phyloP scores from a whole-genome alignment of 441 rosid genomes.

The Cnidoscolus chayamansa region DNA sequence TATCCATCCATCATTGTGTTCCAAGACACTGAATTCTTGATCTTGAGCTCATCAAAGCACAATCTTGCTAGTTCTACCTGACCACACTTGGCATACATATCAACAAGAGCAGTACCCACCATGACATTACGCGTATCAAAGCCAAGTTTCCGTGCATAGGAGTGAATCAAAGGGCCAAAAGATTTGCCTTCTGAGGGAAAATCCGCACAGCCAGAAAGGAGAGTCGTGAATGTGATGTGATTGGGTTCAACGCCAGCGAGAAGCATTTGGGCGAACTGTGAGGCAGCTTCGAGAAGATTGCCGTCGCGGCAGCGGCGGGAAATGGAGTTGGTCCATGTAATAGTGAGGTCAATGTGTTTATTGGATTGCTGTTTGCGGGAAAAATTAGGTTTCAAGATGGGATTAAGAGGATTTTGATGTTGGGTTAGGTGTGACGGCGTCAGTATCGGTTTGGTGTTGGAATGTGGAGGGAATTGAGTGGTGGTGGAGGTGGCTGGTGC shows the following conservation, averaged over 20 bases:
- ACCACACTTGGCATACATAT: constrained; percentile 61
- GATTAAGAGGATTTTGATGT: constrained; percentile 16
- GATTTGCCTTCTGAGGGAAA: constrained; percentile 31
- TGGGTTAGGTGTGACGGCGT: background rate
- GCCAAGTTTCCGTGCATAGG: constrained; percentile 56
- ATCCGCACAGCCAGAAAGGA: constrained; percentile 53
- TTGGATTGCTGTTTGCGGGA: constrained; percentile 18
- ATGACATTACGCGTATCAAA: constrained; percentile 51
- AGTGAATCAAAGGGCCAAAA: constrained; percentile 59
- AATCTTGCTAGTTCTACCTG: constrained; percentile 41
- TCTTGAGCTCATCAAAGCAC: constrained; percentile 39
- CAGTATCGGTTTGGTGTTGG: background rate
- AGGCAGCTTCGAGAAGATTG: constrained; percentile 45
- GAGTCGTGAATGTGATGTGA: constrained; percentile 52
- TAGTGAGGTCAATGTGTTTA: constrained; percentile 25
- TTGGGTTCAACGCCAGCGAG: constrained; percentile 54
- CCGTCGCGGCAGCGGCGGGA: constrained; percentile 58
- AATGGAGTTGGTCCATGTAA: constrained; percentile 70
- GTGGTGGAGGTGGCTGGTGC: background rate
- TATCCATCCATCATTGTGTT: constrained; percentile 70
- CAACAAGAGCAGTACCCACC: constrained; percentile 66
- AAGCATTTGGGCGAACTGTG: constrained; percentile 54
- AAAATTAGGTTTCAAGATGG: constrained; percentile 19
- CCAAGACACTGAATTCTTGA: constrained; percentile 62
- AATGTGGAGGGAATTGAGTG: constrained; percentile 21